These are phyloP conservation scores for Cordia subcordata DNA, from an alignment of 257 asterid genomes.

Conservation along the genomic window DNA sequence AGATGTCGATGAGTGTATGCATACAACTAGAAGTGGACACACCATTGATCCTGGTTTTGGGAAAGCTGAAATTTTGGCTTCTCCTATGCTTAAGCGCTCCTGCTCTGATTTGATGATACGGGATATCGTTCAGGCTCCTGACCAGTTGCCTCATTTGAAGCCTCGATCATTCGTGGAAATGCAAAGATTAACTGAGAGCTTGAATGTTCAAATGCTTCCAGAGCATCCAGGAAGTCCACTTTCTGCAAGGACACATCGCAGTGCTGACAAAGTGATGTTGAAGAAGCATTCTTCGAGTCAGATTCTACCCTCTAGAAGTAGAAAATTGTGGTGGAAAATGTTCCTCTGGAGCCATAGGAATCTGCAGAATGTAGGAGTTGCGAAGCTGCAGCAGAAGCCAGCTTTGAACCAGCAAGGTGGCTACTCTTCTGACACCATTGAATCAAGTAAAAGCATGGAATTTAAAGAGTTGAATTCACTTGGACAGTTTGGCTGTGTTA, in stretches of 20 bases:
- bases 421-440: conserved; percentile 68
- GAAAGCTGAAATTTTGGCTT: conserved; percentile 35
- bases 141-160: conserved; percentile 22
- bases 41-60: conserved; percentile 62
- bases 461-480: conserved; percentile 34
- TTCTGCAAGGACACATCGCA: conserved; percentile 39
- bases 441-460: conserved; percentile 48
- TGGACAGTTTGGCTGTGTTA: too few relatives aligned
- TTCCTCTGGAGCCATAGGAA: conserved; percentile 84
- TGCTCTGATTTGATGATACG: conserved; percentile 52
- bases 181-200: conserved; percentile 36
- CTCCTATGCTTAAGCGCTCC: conserved; percentile 52
- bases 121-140: conserved; percentile 26
- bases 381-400: conserved; percentile 26
- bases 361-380: conserved; percentile 25
- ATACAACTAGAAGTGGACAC: conserved; percentile 41
- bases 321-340: conserved; percentile 69
- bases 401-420: conserved; percentile 56
- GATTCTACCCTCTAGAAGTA: conserved; percentile 71
- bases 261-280: conserved; percentile 70
- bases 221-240: conserved; percentile 32
- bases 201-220: conserved; percentile 17
- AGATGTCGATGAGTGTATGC: conserved; percentile 21
- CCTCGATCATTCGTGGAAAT: conserved; percentile 53
- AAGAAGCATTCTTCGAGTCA: conserved; percentile 79